These are phyloP conservation scores for Aspergillus chevalieri DNA, from an alignment of 2,329 filamentous ascomycete genomes.

Conservation along the genomic window DNA sequence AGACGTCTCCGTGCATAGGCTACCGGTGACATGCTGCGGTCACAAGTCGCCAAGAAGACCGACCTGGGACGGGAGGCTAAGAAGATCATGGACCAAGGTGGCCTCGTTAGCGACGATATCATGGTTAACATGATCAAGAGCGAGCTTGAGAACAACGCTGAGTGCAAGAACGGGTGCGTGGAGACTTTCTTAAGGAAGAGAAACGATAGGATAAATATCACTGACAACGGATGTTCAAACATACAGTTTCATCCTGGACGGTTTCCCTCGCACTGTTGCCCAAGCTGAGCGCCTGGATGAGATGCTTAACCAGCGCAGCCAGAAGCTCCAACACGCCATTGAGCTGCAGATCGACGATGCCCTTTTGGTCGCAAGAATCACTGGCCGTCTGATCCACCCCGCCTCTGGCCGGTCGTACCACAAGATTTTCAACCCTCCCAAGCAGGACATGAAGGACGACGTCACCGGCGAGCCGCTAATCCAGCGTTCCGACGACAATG, in stretches of 20 bases:
- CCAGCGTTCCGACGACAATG: slow-evolving; percentile 95
- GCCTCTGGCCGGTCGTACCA: slow-evolving; percentile 96
- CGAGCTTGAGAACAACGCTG: slow-evolving; percentile 86
- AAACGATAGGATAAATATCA: not conserved
- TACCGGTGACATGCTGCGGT: slow-evolving; percentile 97
- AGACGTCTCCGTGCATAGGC: slow-evolving; percentile 53
- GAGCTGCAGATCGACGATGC: slow-evolving; percentile 96
- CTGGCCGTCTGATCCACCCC: slow-evolving; percentile 89
- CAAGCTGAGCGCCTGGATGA: slow-evolving; percentile 91
- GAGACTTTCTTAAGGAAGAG: slow-evolving; percentile 1
- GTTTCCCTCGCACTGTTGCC: slow-evolving; percentile 92
- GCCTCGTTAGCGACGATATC: slow-evolving; percentile 96
- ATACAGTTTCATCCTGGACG: slow-evolving; percentile 90
- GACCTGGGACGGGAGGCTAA: slow-evolving; percentile 90
- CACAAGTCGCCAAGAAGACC: slow-evolving; percentile 97
- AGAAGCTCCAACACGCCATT: slow-evolving; percentile 87
- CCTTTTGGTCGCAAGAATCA: slow-evolving; percentile 91
- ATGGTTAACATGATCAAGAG: slow-evolving; percentile 99
- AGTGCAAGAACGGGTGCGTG: slow-evolving; percentile 90
- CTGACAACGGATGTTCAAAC: slow-evolving; percentile 11
- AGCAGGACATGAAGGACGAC: slow-evolving; percentile 90
- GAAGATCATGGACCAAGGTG: slow-evolving; percentile 99
- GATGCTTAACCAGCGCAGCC: slow-evolving; percentile 73
- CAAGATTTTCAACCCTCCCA: slow-evolving; percentile 97
- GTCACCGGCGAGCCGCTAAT: slow-evolving; percentile 93